A percentile compares a stretch with the other conserved stretches of the same genome.
phyloP scores from a whole-genome alignment of 176 grass and related monocot species.

The Carex parvula region DNA sequence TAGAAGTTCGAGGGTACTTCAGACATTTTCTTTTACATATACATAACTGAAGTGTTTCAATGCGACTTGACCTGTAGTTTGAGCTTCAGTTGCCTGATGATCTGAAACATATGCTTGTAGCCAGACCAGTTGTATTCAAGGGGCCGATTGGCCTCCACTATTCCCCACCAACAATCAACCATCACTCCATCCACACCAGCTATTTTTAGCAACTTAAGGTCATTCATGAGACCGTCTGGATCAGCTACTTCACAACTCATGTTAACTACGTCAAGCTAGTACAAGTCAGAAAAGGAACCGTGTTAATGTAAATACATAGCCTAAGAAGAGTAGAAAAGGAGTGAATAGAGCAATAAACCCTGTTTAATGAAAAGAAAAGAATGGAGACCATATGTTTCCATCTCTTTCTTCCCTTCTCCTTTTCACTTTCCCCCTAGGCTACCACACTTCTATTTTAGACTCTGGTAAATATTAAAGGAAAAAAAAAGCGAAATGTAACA shows the following conservation, averaged over 20 bases:
- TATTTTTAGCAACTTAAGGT: constrained; percentile 64
- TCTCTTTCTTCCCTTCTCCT: background rate
- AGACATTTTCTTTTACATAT: background rate
- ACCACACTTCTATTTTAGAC: background rate
- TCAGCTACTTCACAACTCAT: constrained; percentile 49
- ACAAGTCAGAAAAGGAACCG: background rate
- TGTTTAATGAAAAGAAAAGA: background rate
- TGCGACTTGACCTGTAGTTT: constrained; percentile 62
- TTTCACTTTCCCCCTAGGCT: background rate
- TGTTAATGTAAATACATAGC: background rate
- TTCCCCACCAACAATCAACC: constrained; percentile 96
- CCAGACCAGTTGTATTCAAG: constrained; percentile 78
- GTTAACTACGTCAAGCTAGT: constrained; percentile 57
- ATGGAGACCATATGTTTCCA: background rate
- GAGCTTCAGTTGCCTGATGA: constrained; percentile 58
- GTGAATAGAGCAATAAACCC: background rate
- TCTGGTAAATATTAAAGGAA: background rate
- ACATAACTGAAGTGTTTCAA: background rate
- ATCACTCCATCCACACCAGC: constrained; percentile 73
- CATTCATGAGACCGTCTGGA: constrained; percentile 44
- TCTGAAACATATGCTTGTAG: constrained; percentile 66
- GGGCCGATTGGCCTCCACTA: constrained; percentile 52
- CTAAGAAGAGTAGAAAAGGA: background rate
- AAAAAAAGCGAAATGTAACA: background rate
- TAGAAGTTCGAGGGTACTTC: background rate